Evolutionary conservation across 805 yeast species (phyloP).

Genomic region (Candida ficus): DNA sequence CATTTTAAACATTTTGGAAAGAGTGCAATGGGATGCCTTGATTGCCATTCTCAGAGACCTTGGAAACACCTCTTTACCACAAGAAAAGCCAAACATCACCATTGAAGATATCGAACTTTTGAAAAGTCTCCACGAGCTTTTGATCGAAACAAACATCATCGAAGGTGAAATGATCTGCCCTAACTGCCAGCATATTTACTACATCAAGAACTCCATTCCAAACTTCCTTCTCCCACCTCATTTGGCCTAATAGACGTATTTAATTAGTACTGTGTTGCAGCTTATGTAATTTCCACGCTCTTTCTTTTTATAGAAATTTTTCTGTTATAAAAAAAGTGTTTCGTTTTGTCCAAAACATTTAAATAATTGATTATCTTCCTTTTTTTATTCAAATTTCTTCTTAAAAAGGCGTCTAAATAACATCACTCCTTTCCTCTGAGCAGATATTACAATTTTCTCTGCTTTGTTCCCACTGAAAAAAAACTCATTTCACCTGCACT

Average conservation of each 20-base stretch:
- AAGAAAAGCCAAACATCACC: constrained; percentile 45
- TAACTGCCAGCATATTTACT: constrained; percentile 81
- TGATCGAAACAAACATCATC: constrained; percentile 78
- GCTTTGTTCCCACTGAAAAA: too few relatives aligned
- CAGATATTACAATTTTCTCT: too few relatives aligned
- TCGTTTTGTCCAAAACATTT: too few relatives aligned
- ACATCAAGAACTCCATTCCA: constrained; percentile 90
- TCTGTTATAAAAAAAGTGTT: background rate
- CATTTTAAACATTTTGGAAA: constrained; percentile 64
- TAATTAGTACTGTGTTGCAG: too few relatives aligned
- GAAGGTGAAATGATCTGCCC: constrained; percentile 89
- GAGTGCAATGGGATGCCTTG: constrained; percentile 87
- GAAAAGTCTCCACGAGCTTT: constrained; percentile 68
- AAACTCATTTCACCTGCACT: too few relatives aligned
- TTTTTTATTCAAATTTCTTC: too few relatives aligned
- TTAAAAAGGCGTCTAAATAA: too few relatives aligned
- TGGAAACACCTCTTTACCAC: constrained; percentile 59
- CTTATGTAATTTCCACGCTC: background rate
- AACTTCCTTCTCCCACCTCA: constrained; percentile 94
- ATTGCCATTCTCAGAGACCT: constrained; percentile 59
- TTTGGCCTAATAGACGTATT: constrained; percentile 46
- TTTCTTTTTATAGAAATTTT: background rate
- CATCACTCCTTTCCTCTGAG: background rate
- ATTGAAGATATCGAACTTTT: constrained; percentile 40
- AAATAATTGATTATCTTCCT: background rate